Evolutionary conservation across 768 basidiomycete genomes (phyloP).

Genomic region (Pluteus cervinus): DNA sequence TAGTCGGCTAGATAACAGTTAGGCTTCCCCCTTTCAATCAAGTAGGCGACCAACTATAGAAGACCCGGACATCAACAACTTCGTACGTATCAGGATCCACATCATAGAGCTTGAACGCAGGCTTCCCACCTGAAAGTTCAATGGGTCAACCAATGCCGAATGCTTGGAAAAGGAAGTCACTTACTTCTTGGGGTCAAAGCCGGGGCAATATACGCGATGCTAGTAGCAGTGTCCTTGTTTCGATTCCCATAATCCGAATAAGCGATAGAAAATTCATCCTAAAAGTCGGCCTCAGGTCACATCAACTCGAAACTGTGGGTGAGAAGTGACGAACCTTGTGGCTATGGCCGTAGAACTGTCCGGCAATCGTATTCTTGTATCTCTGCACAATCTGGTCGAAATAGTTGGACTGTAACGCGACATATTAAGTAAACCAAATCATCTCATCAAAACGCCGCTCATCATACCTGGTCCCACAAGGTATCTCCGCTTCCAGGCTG

Average conservation of each 20-base stretch:
- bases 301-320: not conserved
- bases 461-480: conserved; percentile 43
- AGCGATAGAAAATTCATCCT: conserved; percentile 56
- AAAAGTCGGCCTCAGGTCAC: not conserved
- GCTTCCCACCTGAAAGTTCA: conserved; percentile 39
- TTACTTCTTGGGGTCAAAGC: conserved; percentile 52
- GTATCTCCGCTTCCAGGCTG: conserved; percentile 43
- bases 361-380: conserved; percentile 53
- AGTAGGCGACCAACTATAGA: conserved; percentile 31
- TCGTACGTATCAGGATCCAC: conserved; percentile 64
- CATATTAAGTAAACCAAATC: conserved; percentile 1
- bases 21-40: not conserved
- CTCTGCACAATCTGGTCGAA: conserved; percentile 58
- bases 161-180: conserved; percentile 8
- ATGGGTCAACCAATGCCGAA: not conserved
- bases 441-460: not conserved
- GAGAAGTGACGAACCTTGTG: conserved; percentile 29
- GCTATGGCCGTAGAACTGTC: conserved; percentile 58
- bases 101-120: conserved; percentile 54
- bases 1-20: conserved; percentile 29
- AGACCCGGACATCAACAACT: conserved; percentile 51
- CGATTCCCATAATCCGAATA: conserved; percentile 49
- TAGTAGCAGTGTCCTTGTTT: conserved; percentile 37
- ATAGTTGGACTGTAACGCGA: conserved; percentile 40
- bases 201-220: conserved; percentile 45